These are phyloP conservation scores for Micractinium sp. DNA, from an alignment of 139 green algal species.

Conservation along the genomic window DNA sequence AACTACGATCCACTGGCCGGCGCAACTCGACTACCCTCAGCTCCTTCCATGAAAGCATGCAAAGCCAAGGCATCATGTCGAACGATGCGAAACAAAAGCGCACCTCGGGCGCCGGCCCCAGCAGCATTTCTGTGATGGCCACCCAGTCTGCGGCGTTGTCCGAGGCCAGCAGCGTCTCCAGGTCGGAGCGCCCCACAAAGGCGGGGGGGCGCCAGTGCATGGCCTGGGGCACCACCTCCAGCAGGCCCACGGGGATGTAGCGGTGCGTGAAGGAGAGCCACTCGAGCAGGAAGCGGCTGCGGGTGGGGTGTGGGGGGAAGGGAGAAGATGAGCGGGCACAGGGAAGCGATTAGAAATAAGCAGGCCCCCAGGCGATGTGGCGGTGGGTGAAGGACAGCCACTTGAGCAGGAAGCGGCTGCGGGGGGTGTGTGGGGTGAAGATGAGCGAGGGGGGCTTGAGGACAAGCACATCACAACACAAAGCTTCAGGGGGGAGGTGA, in stretches of 20 bases:
- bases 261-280: constrained; percentile 94
- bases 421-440: background rate
- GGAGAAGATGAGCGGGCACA: no score
- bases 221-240: constrained; percentile 83
- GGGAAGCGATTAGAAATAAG: no score
- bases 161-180: constrained; percentile 88
- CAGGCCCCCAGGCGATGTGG: constrained; percentile 83
- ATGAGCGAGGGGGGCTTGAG: no score
- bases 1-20: no score
- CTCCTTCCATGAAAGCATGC: no score
- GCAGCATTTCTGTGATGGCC: constrained; percentile 90
- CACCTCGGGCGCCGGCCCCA: constrained; percentile 75
- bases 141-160: constrained; percentile 80
- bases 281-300: constrained; percentile 92
- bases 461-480: no score
- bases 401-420: constrained; percentile 91
- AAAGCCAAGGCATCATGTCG: background rate
- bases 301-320: background rate
- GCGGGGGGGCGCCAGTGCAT: constrained; percentile 81
- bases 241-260: constrained; percentile 95
- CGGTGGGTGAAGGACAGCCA: constrained; percentile 94
- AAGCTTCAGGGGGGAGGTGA: no score
- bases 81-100: background rate
- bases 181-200: constrained; percentile 68
- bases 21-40: no score